Percentiles rank a stretch among this genome's conserved stretches.
phyloP scores from a whole-genome alignment of 306 rosid species.

The Rosa multiflora region DNA sequence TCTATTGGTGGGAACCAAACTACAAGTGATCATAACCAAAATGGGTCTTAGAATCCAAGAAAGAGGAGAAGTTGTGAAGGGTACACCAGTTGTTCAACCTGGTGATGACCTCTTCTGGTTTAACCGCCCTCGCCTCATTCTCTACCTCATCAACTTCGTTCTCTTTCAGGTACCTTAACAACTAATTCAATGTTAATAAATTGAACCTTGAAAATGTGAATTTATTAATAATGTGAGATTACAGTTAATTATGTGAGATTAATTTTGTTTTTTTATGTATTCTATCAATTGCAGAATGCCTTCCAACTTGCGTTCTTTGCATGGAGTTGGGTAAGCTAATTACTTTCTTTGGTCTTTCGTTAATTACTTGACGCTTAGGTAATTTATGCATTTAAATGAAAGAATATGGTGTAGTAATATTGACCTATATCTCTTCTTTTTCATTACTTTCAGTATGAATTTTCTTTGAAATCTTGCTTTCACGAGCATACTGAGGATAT shows the following conservation, averaged over 20 bases:
- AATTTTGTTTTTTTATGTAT: not conserved
- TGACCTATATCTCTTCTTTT: not conserved
- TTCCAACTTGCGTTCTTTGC: constrained; percentile 83
- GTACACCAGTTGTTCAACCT: constrained; percentile 72
- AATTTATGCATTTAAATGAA: not conserved
- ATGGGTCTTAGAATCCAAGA: constrained; percentile 72
- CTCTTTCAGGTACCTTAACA: constrained; percentile 68
- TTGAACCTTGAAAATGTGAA: not conserved
- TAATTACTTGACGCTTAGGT: not conserved
- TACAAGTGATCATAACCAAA: constrained; percentile 83
- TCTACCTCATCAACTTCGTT: constrained; percentile 74
- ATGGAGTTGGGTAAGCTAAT: constrained; percentile 64
- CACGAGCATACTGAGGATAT: constrained; percentile 55
- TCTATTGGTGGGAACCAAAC: constrained; percentile 75
- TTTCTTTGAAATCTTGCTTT: constrained; percentile 63
- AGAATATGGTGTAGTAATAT: not conserved
- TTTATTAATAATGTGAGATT: not conserved
- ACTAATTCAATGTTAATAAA: not conserved
- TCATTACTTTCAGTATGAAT: constrained; percentile 50
- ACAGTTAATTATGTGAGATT: not conserved
- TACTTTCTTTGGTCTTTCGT: not conserved
- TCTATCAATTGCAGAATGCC: constrained; percentile 56
- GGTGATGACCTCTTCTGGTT: constrained; percentile 91
- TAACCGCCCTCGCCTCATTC: constrained; percentile 63
- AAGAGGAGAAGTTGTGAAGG: constrained; percentile 82